phyloP scores from a whole-genome alignment of 805 yeast genomes.

The Nadsonia fulvescens region DNA sequence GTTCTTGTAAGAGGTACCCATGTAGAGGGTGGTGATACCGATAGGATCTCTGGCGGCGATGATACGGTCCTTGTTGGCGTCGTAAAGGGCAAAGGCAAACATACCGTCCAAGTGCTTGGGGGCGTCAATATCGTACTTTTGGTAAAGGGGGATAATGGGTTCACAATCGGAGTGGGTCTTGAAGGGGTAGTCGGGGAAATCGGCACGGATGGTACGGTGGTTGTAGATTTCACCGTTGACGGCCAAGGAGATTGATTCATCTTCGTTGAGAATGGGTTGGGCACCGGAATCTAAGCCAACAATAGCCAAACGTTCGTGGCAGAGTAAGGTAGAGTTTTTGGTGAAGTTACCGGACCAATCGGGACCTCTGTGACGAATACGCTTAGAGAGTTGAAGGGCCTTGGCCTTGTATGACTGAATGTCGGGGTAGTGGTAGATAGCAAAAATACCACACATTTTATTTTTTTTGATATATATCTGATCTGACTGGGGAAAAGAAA shows the following conservation, averaged over 20 bases:
- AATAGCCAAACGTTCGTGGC: conserved; percentile 93
- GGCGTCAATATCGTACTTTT: conserved; percentile 75
- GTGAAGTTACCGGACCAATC: conserved; percentile 90
- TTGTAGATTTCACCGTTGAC: conserved; percentile 98
- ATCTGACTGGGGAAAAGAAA: neutral
- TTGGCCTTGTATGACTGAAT: conserved; percentile 65
- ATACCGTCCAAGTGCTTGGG: conserved; percentile 92
- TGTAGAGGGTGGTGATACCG: conserved; percentile 89
- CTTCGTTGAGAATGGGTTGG: conserved; percentile 80
- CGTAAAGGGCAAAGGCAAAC: conserved; percentile 92
- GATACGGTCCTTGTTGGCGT: conserved; percentile 66
- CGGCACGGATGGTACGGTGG: conserved; percentile 75
- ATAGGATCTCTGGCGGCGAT: conserved; percentile 97
- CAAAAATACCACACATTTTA: conserved; percentile 93
- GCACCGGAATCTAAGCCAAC: conserved; percentile 97
- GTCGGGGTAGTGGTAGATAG: conserved; percentile 70
- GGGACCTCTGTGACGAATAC: conserved; percentile 97
- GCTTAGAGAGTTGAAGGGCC: conserved; percentile 76
- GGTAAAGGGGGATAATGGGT: conserved; percentile 83
- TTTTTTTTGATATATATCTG: neutral
- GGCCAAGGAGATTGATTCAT: conserved; percentile 53
- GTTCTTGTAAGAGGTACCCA: conserved; percentile 57
- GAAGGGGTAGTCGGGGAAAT: conserved; percentile 55
- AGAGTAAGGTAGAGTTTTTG: conserved; percentile 64
- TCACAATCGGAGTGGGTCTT: conserved; percentile 91